Evolutionary conservation across 2,329 filamentous ascomycete species (phyloP).

Genomic region (Trematosphaeria pertusa): DNA sequence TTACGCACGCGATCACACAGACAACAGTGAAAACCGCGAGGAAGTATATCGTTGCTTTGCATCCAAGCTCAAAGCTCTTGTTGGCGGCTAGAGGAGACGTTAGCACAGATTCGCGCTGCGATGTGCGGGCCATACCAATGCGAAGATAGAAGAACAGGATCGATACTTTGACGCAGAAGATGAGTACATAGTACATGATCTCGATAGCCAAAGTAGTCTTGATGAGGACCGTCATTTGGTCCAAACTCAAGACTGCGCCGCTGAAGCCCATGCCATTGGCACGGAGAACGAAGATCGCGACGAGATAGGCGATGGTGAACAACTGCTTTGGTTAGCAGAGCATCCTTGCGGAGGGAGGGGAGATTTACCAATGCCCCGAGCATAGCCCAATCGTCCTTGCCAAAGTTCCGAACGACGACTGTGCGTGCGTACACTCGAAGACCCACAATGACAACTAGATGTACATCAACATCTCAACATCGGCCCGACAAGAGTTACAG

Average conservation of each 20-base stretch:
- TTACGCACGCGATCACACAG: constrained; percentile 31
- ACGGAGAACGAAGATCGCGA: constrained; percentile 26
- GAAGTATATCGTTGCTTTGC: constrained; percentile 34
- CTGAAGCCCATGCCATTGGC: constrained; percentile 36
- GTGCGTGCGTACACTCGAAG: constrained; percentile 30
- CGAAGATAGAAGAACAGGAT: constrained; percentile 45
- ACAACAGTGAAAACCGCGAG: constrained; percentile 31
- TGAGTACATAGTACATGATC: constrained; percentile 38
- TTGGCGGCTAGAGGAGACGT: constrained; percentile 26
- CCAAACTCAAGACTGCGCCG: constrained; percentile 17
- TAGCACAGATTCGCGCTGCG: no score
- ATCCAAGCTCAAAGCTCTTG: constrained; percentile 26
- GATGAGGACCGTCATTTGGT: constrained; percentile 28
- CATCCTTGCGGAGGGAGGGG: background rate
- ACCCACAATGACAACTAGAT: constrained; percentile 32
- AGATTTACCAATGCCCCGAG: constrained; percentile 31
- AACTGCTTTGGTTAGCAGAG: constrained; percentile 19
- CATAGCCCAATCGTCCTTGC: constrained; percentile 40
- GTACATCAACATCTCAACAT: constrained; percentile 10
- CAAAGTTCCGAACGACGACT: constrained; percentile 31
- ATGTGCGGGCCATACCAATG: constrained; percentile 41
- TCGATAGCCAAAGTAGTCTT: constrained; percentile 38
- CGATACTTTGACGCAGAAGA: constrained; percentile 41
- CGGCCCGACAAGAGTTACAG: background rate
- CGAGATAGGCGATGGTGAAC: constrained; percentile 34